Conservation (phyloP, 2,329 filamentous ascomycete species). For the Myriangium duriaei region DNA sequence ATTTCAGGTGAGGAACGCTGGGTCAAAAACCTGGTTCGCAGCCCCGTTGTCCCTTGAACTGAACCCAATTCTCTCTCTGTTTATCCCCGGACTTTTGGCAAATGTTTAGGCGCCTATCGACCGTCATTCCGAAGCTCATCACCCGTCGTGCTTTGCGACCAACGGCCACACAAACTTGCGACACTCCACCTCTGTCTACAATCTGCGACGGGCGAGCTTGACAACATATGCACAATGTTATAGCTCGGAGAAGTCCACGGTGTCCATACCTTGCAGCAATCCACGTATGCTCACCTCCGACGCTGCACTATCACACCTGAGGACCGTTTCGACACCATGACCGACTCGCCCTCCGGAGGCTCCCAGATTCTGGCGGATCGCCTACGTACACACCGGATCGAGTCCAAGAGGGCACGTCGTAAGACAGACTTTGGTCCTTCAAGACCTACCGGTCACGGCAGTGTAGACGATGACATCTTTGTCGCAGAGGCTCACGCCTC, state of each 20-base stretch:
- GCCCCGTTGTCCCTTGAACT: too few relatives aligned
- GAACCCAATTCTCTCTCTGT: too few relatives aligned
- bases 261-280: too few relatives aligned
- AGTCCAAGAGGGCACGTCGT: constrained; percentile 19
- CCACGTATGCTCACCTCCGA: neutral
- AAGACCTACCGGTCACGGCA: constrained; percentile 7
- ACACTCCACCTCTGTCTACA: neutral
- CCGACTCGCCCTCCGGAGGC: constrained; percentile 8
- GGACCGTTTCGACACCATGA: neutral
- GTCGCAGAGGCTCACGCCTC: constrained; percentile 20
- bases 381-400: constrained; percentile 21
- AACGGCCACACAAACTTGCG: constrained; percentile 3
- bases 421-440: constrained; percentile 23
- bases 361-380: constrained; percentile 24
- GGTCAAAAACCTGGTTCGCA: too few relatives aligned
- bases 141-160: constrained; percentile 8
- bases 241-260: constrained; percentile 1
- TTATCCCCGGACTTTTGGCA: constrained; percentile 7
- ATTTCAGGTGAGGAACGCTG: too few relatives aligned
- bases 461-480: constrained; percentile 25
- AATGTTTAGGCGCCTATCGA: too few relatives aligned
- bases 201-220: neutral
- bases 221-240: neutral
- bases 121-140: too few relatives aligned
- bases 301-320: neutral